A percentile compares a stretch with the other conserved stretches of the same genome.
Conservation (phyloP, 129 eudicot species). For the Apium graveolens region DNA sequence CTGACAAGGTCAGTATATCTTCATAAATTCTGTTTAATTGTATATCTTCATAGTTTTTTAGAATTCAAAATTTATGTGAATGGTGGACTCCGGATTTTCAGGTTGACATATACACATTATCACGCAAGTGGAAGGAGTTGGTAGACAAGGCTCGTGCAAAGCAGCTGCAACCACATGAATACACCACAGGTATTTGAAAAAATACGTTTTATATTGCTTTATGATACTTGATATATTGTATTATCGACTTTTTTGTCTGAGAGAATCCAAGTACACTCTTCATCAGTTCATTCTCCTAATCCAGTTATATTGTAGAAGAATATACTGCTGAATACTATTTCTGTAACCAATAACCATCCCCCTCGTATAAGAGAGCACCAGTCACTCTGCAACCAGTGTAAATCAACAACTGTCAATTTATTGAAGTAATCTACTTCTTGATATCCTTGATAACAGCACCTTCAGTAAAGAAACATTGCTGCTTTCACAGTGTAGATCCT, state of each 20-base stretch:
- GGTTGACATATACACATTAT: constrained; percentile 83
- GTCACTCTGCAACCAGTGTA: background rate
- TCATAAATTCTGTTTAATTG: background rate
- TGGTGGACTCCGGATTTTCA: constrained; percentile 14
- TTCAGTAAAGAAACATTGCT: background rate
- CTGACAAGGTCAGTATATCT: constrained; percentile 63
- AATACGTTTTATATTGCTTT: background rate
- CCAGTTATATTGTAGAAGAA: background rate
- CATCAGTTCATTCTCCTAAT: background rate
- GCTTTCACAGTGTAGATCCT: background rate
- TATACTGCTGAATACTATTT: background rate
- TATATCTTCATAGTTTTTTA: background rate
- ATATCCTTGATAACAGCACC: background rate
- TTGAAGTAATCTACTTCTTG: too few species aligned
- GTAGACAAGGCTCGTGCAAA: constrained; percentile 95
- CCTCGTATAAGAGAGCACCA: background rate
- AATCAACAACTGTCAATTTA: background rate
- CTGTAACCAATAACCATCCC: background rate
- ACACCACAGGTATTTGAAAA: constrained; percentile 54
- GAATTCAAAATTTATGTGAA: background rate
- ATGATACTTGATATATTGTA: background rate
- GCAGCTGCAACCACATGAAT: constrained; percentile 90
- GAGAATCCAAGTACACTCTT: background rate
- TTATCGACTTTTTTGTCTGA: background rate
- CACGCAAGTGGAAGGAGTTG: constrained; percentile 96